phyloP scores from a whole-genome alignment of 2,329 filamentous ascomycete genomes.

The Rosellinia necatrix region DNA sequence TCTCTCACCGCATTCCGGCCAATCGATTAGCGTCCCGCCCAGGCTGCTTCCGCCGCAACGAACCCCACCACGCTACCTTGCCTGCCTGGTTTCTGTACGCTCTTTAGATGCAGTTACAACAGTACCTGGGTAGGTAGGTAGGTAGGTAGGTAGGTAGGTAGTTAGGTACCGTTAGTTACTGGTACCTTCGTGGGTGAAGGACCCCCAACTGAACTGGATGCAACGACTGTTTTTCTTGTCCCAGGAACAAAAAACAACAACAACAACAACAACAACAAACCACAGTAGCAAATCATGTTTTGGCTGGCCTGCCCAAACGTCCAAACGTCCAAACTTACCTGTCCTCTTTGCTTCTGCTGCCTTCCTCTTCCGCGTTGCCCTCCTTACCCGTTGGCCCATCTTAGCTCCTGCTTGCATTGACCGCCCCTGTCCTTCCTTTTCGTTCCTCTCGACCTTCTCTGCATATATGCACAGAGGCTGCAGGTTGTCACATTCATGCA shows the following conservation, averaged over 20 bases:
- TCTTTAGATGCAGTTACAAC: not conserved
- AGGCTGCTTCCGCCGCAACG: not conserved
- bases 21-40: conserved; percentile 18
- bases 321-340: too few relatives aligned
- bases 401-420: conserved; percentile 23
- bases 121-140: not conserved
- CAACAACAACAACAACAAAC: conserved; percentile 2
- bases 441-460: conserved; percentile 23
- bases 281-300: conserved; percentile 17
- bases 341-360: conserved; percentile 9
- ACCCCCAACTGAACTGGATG: too few relatives aligned
- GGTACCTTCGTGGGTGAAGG: too few relatives aligned
- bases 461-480: conserved; percentile 25
- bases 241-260: conserved; percentile 1
- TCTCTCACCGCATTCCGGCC: conserved; percentile 25
- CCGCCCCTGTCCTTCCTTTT: conserved; percentile 25
- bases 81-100: not conserved
- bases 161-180: too few relatives aligned
- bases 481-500: conserved; percentile 26
- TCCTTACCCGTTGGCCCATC: conserved; percentile 17
- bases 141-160: too few relatives aligned
- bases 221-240: conserved; percentile 2
- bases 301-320: conserved; percentile 4
- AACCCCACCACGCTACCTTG: conserved; percentile 17
- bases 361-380: too few relatives aligned